These are phyloP conservation scores for Gilbertella persicaria DNA, from an alignment of 371 early-diverging fungal species.

Conservation along the genomic window DNA sequence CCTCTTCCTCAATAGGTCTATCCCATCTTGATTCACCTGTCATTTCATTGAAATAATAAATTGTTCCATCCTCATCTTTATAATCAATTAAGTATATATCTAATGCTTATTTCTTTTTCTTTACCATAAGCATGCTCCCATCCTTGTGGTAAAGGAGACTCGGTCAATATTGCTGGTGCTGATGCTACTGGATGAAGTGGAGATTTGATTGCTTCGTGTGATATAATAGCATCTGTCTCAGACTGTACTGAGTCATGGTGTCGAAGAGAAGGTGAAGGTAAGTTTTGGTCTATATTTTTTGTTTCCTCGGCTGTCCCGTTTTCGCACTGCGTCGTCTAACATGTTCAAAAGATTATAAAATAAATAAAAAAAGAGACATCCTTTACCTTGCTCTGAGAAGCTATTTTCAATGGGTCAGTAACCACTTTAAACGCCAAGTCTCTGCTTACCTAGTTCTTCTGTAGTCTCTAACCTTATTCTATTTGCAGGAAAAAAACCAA, in stretches of 20 bases:
- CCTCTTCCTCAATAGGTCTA: conserved; percentile 2
- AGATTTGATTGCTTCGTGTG: neutral
- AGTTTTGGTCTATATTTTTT: neutral
- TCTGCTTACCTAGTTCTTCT: conserved; percentile 7
- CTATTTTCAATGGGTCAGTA: no score
- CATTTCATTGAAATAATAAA: conserved; percentile 53
- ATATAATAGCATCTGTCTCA: neutral
- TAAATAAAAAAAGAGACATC: conserved; percentile 5
- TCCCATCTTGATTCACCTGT: conserved; percentile 58
- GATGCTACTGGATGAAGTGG: neutral
- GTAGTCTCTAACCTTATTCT: conserved; percentile 18
- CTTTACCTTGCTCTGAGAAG: no score
- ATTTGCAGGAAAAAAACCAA: conserved; percentile 54
- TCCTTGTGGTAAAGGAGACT: conserved; percentile 1
- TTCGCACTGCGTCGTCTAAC: no score
- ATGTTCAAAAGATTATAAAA: neutral
- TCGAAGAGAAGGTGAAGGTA: neutral
- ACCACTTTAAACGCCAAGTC: neutral
- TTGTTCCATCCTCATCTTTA: conserved; percentile 45
- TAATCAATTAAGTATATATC: neutral
- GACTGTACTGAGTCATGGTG: neutral
- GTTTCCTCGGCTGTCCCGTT: no score
- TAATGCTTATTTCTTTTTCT: neutral
- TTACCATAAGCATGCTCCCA: conserved; percentile 17
- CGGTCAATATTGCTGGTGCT: neutral